Base-by-base conservation (phyloP, 1,284 basidiomycete species). In the Ganoderma sinense region DNA sequence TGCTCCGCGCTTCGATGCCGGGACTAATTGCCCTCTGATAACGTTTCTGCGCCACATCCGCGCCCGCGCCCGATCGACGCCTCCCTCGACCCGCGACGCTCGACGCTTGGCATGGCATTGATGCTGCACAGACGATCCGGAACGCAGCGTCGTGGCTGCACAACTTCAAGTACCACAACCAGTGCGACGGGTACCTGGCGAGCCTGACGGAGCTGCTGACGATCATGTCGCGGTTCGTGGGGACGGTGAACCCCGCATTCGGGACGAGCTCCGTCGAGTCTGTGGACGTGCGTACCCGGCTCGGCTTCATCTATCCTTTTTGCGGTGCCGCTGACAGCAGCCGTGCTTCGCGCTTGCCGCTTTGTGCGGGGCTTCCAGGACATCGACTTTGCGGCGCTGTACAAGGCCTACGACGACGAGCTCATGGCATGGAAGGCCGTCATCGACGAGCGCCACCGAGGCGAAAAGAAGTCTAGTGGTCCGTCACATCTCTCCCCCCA, bases 211-310 rank as follows among this genome's bases (percentile, higher is more conserved):
- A 80, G 71, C 75, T 80, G 59, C 74, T 80, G 11, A 76, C 76
- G 36, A 80, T 80, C 62, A 79, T 80, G 76, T 74, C 77, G 16
- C 75, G 76, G 61, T 81, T 80, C 71, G 74, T 73, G 8, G 78
- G 64, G 45, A 74, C 65, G 62, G 74, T 67, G 40, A 73, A 71
- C 66, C 72, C 72, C 41, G 71, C 70, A 36, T 71, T 74, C 67
- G 69, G 71, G 62, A 70, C 69, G 51, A 70, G 70, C 51, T 75
- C 69, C 56, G 71, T 69, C 63, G 69, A 72, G 65, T 69, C 71
- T 14, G 29, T 70, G 39, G 69, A 71, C 56, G 73, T 75, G 64
- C 61, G 75, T 69, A 53, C 33, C 48, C 40, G 36, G 48, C 48
- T 14, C 39, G 56, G 14, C 40, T 58, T 59, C 41, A 62, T 66